Evolutionary conservation across 805 yeast species (phyloP).

Genomic region (Komagataella ulmi): DNA sequence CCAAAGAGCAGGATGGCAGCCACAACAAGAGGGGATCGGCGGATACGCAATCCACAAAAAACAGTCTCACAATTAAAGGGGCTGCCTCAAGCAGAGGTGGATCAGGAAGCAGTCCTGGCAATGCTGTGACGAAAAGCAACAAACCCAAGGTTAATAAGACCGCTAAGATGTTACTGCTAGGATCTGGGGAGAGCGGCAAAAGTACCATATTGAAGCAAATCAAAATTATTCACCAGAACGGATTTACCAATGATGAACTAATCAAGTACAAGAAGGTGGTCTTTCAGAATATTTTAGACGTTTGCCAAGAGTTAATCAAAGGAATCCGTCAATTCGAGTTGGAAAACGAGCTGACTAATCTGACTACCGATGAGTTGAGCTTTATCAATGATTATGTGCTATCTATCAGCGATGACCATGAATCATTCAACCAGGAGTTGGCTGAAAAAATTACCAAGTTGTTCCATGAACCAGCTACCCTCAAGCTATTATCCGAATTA

Average conservation of each 20-base stretch:
- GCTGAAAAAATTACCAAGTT: constrained; percentile 35
- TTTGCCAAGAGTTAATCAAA: constrained; percentile 55
- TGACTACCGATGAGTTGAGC: constrained; percentile 25
- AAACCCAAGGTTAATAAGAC: constrained; percentile 8
- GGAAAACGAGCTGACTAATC: constrained; percentile 18
- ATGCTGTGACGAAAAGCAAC: neutral
- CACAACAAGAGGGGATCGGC: neutral
- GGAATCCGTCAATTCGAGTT: constrained; percentile 45
- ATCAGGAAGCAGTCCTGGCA: neutral
- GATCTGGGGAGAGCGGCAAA: constrained; percentile 85
- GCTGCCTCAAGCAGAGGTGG: neutral
- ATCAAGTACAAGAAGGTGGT: constrained; percentile 69
- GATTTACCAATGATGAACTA: constrained; percentile 59
- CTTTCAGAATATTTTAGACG: constrained; percentile 63
- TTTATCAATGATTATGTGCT: constrained; percentile 30
- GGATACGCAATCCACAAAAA: neutral
- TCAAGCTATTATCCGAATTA: constrained; percentile 39
- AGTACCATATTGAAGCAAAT: constrained; percentile 74
- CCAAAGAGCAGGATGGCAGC: constrained; percentile 5
- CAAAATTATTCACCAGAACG: constrained; percentile 64
- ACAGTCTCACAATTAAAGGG: neutral
- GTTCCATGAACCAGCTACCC: constrained; percentile 47
- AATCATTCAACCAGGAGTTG: constrained; percentile 33
- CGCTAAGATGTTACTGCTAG: constrained; percentile 55
- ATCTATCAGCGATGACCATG: constrained; percentile 35